Percentiles rank a stretch among this genome's conserved stretches.
Evolutionary conservation across 805 yeast species (phyloP).

Genomic region (Peterozyma toletana): DNA sequence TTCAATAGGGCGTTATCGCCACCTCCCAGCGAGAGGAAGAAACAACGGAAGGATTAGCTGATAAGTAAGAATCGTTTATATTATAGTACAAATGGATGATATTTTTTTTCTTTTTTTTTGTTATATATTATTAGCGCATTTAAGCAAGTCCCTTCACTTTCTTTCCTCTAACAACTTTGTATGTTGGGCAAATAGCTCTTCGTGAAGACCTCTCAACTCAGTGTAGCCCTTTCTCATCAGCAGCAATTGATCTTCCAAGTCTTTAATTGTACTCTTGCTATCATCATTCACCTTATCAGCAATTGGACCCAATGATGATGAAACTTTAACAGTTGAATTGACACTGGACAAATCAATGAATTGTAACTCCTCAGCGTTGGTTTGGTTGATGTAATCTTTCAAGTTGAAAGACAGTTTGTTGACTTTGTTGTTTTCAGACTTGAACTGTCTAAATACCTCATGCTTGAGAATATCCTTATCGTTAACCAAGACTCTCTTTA

Average conservation of each 20-base stretch:
- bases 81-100: not conserved
- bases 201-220: constrained; percentile 53
- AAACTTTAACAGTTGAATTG: constrained; percentile 28
- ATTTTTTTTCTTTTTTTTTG: not conserved
- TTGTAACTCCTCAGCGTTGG: constrained; percentile 42
- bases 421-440: constrained; percentile 14
- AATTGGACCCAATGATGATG: not conserved
- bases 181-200: constrained; percentile 47
- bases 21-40: constrained; percentile 18
- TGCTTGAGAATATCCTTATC: constrained; percentile 31
- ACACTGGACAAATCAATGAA: constrained; percentile 37
- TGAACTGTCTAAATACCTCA: constrained; percentile 30
- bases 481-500: constrained; percentile 53
- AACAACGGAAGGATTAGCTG: not conserved
- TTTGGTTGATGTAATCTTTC: constrained; percentile 39
- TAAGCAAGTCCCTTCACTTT: constrained; percentile 7
- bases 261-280: constrained; percentile 23
- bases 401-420: constrained; percentile 23
- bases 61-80: no score
- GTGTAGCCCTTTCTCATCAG: constrained; percentile 52
- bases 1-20: constrained; percentile 52
- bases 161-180: constrained; percentile 23
- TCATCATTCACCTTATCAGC: constrained; percentile 1
- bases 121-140: not conserved
- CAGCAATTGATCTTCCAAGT: constrained; percentile 36